Evolutionary conservation across 139 green algal species (phyloP).

Genomic region (Chlamydomonas schloesseri): DNA sequence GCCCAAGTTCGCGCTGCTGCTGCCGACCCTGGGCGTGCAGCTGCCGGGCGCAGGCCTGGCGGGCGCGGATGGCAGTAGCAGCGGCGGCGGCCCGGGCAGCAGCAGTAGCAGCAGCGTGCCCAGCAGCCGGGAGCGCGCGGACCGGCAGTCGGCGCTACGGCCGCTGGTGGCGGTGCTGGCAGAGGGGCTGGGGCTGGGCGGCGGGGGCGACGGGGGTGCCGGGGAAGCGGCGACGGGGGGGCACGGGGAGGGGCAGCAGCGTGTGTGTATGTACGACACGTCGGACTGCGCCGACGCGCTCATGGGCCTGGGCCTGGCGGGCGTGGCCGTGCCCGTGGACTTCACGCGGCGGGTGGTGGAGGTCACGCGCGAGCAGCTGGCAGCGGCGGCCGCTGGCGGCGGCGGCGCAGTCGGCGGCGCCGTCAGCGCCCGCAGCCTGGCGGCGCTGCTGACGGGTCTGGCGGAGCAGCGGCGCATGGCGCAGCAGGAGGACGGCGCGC

Average conservation of each 20-base stretch:
- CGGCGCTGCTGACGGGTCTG: neutral
- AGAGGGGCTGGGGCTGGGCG: neutral
- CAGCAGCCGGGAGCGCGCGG: neutral
- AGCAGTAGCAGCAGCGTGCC: neutral
- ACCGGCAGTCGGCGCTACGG: neutral
- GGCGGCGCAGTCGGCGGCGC: neutral
- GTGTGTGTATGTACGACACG: neutral
- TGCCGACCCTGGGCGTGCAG: neutral
- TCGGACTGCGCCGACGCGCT: constrained; percentile 5
- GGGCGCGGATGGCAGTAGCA: neutral
- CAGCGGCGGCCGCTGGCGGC: neutral
- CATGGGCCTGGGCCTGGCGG: constrained; percentile 12
- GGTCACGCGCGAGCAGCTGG: neutral
- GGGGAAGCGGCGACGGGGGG: too few relatives aligned
- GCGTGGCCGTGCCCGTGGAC: neutral
- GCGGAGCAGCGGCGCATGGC: neutral
- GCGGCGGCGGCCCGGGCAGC: neutral
- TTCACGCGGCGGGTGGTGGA: constrained; percentile 4
- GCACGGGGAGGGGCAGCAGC: neutral
- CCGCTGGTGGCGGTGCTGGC: neutral
- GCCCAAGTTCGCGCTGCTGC: constrained; percentile 1
- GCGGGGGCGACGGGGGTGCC: neutral
- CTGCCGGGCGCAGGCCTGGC: neutral
- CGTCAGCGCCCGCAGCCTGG: neutral
- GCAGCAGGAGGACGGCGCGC: too few relatives aligned